Conservation (phyloP, 257 asterid genomes). For the Cynanchum wilfordii region DNA sequence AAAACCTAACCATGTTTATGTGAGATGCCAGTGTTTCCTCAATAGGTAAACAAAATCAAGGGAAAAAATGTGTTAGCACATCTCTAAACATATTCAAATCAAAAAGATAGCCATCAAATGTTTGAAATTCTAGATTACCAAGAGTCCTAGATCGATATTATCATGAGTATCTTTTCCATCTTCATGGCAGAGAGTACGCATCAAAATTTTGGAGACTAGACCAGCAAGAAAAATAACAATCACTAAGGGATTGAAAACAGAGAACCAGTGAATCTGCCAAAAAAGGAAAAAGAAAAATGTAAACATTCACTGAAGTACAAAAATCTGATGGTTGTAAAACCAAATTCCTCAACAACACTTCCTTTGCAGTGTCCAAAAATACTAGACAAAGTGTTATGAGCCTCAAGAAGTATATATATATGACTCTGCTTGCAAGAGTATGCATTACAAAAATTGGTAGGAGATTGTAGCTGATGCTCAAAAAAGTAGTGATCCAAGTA, state of each 20-base stretch:
- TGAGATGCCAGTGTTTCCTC: not conserved
- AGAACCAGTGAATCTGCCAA: constrained; percentile 83
- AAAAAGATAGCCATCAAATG: not conserved
- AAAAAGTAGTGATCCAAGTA: no score
- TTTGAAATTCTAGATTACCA: constrained; percentile 35
- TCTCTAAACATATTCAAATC: not conserved
- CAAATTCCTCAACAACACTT: no score
- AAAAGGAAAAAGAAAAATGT: no score
- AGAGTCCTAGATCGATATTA: constrained; percentile 63
- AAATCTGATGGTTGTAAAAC: no score
- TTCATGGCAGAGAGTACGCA: constrained; percentile 79
- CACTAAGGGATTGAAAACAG: constrained; percentile 76
- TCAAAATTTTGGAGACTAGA: constrained; percentile 72
- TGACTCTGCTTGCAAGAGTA: no score
- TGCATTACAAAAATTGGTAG: no score
- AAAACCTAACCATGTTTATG: constrained; percentile 18
- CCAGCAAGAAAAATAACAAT: constrained; percentile 84
- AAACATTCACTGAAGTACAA: no score
- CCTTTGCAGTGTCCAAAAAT: no score
- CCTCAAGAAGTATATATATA: no score
- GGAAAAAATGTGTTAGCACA: not conserved
- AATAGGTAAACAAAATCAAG: no score
- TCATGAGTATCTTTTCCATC: constrained; percentile 73
- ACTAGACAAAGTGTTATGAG: no score
- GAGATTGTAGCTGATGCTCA: no score